Percentiles rank a stretch among this genome's conserved stretches.
phyloP scores from a whole-genome alignment of 2,329 filamentous ascomycete genomes.

The Neonectria sp. region DNA sequence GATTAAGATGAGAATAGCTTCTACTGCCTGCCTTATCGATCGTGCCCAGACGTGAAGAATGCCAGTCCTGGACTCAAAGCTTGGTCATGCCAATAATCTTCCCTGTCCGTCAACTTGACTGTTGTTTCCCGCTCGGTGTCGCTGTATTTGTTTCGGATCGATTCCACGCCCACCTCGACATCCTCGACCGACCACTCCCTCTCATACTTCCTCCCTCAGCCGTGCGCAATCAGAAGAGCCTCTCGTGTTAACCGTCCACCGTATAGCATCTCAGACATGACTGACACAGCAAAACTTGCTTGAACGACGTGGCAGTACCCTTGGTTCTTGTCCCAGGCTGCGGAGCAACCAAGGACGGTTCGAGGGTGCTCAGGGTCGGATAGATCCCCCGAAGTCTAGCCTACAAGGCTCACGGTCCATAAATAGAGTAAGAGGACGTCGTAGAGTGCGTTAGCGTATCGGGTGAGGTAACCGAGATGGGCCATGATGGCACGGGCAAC shows the following conservation, averaged over 20 bases:
- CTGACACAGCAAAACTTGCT: conserved; percentile 39
- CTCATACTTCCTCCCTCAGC: conserved; percentile 23
- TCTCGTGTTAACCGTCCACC: conserved; percentile 31
- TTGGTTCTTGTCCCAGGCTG: conserved; percentile 36
- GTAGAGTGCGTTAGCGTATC: conserved; percentile 46
- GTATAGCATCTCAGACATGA: conserved; percentile 38
- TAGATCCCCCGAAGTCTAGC: conserved; percentile 44
- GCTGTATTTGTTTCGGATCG: conserved; percentile 21
- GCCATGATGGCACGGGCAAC: conserved; percentile 44
- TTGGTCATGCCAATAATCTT: conserved; percentile 18
- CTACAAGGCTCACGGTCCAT: conserved; percentile 45
- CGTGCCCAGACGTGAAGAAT: conserved; percentile 45
- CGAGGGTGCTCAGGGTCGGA: conserved; percentile 42
- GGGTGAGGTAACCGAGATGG: conserved; percentile 42
- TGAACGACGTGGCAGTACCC: conserved; percentile 41
- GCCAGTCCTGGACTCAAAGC: conserved; percentile 52
- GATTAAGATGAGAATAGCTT: too few species aligned
- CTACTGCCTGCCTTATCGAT: too few species aligned
- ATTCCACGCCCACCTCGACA: not conserved
- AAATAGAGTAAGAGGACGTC: conserved; percentile 47
- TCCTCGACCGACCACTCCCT: not conserved
- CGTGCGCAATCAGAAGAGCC: conserved; percentile 26
- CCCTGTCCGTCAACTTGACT: not conserved
- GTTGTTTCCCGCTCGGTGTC: conserved; percentile 17
- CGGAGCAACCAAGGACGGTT: too few species aligned